Percentiles rank a stretch among this genome's conserved stretches.
Evolutionary conservation across 2,329 filamentous ascomycete species (phyloP).

Genomic region (Stagonosporopsis rhizophila): DNA sequence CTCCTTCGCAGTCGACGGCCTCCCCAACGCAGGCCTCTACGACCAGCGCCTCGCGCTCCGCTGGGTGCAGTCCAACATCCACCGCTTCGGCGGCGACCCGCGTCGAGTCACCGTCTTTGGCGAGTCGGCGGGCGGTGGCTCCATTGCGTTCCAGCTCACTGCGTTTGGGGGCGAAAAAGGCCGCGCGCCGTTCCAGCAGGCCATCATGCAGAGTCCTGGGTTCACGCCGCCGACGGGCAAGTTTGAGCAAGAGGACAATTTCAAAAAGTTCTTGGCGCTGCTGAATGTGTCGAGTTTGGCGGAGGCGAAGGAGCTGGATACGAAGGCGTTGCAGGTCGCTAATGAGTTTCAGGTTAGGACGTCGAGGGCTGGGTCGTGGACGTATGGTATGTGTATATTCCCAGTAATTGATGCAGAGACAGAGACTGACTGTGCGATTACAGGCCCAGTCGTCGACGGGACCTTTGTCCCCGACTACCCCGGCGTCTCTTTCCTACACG

Average conservation of each 20-base stretch:
- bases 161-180: not conserved
- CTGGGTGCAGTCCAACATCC: constrained; percentile 59
- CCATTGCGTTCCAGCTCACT: not conserved
- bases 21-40: constrained; percentile 48
- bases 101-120: constrained; percentile 36
- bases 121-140: constrained; percentile 48
- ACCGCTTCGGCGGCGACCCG: constrained; percentile 60
- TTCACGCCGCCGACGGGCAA: not conserved
- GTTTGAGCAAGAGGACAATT: not conserved
- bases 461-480: not conserved
- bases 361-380: not conserved
- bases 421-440: not conserved
- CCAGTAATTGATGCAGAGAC: not conserved
- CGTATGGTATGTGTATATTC: not conserved
- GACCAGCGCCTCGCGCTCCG: constrained; percentile 59
- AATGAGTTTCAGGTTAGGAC: not conserved
- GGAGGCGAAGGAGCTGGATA: not conserved
- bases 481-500: not conserved
- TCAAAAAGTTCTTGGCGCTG: not conserved
- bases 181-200: not conserved
- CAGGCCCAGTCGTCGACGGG: not conserved
- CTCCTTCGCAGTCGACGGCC: not conserved
- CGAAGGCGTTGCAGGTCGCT: not conserved
- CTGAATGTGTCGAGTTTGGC: not conserved
- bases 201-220: not conserved